Evolutionary conservation across 2,329 filamentous ascomycete species (phyloP), one percentile per base, ranked within the genome.

Genomic region (Aspergillus versicolor): DNA sequence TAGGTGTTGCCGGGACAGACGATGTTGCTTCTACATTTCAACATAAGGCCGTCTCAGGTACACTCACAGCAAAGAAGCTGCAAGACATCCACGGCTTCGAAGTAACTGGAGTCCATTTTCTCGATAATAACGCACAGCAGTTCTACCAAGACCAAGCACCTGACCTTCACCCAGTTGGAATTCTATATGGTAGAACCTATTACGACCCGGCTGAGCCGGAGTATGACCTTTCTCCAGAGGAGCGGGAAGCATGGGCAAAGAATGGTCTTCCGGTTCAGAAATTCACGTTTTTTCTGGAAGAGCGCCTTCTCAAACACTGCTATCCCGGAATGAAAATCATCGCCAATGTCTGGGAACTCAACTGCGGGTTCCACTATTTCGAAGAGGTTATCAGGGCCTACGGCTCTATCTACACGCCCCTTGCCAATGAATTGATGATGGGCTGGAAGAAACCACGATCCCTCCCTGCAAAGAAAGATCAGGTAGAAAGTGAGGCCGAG

Each of bases 401-500:
- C 56, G 84, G 84, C 3, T 83, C 82, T 0, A 90, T 89, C 67
- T 85, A 89, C 67, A 82, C 78, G 0, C 84, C 85, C 56, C 75
- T 92, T 24, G 81, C 84, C 1, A 90, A 92, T 69, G 84, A 88
- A 63, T 75, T 89, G 62, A 89, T 92, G 87, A 65, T 79, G 21
- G 72, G 79, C 17, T 92, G 84, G 81, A 89, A 86, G 70, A 74
- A 82, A 22, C 87, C 87, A 0, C 70, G 65, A 43, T 61, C 65
- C 54, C 32, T 70, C 38, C 50, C 46, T 9, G 46, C 15, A 3
- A 47, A 56, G 8, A 30, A 63, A 7, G 52, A 63, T 8, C 65
- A 56, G 5, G 51, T 54, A 6, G 44, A 40, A 5, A 40, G 21
- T 32, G 51, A 37, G 2, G 21, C 50, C 21, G 49, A 57, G 9